phyloP scores from a whole-genome alignment of 1,139 yeast genomes.

The Candida sanyaensis region DNA sequence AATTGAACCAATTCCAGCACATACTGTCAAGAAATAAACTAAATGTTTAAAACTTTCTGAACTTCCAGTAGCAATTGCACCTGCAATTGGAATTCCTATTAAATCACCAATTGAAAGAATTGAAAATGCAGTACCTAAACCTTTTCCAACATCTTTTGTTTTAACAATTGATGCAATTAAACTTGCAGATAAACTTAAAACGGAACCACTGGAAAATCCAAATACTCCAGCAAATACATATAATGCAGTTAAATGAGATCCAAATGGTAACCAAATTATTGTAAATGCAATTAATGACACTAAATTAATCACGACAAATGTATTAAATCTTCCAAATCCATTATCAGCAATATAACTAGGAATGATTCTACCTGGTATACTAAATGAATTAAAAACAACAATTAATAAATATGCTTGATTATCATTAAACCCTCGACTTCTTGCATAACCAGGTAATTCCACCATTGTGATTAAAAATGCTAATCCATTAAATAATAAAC shows the following conservation, averaged over 20 bases:
- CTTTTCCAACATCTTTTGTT: conserved; percentile 31
- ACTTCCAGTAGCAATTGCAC: conserved; percentile 30
- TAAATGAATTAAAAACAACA: conserved; percentile 29
- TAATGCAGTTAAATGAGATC: conserved; percentile 27
- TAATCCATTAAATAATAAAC: conserved; percentile 34
- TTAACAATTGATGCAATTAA: conserved; percentile 29
- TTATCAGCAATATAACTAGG: conserved; percentile 33
- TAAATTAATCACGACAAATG: conserved; percentile 22
- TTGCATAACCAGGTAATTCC: conserved; percentile 31
- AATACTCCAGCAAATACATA: conserved; percentile 28
- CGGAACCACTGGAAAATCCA: conserved; percentile 35
- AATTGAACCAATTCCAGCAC: conserved; percentile 26
- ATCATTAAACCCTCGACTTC: conserved; percentile 25
- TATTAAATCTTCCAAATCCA: conserved; percentile 30
- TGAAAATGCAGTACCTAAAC: conserved; percentile 35
- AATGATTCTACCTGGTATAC: conserved; percentile 30
- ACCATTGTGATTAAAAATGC: conserved; percentile 27
- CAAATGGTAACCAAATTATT: conserved; percentile 30
- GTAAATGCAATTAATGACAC: conserved; percentile 23
- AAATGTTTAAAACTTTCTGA: conserved; percentile 25
- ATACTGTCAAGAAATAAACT: conserved; percentile 28
- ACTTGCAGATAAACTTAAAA: conserved; percentile 32
- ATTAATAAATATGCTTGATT: conserved; percentile 24
- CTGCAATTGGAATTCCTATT: conserved; percentile 38
- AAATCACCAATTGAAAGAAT: conserved; percentile 35